Evolutionary conservation across 306 rosid species (phyloP).

Genomic region (Quercus rubra): DNA sequence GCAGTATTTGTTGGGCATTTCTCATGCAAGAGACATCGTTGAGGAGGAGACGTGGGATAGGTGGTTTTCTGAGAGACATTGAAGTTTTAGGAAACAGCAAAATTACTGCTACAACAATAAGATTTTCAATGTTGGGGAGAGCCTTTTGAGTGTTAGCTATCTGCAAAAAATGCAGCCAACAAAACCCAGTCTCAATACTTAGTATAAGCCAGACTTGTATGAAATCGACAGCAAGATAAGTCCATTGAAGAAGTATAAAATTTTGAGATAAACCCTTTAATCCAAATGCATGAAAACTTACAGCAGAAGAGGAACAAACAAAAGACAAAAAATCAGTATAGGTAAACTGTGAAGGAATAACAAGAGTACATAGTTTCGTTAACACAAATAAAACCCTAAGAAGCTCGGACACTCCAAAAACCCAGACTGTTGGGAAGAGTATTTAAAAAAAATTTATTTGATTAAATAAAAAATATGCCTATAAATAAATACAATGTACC

Average conservation of each 20-base stretch:
- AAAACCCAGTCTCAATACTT: not conserved
- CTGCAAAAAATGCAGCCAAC: not conserved
- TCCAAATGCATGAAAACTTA: not conserved
- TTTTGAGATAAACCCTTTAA: not conserved
- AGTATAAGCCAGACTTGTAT: not conserved
- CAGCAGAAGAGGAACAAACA: not conserved
- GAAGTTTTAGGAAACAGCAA: not conserved
- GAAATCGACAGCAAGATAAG: not conserved
- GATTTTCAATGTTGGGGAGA: not conserved
- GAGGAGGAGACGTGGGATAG: conserved; percentile 72
- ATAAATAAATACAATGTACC: no score
- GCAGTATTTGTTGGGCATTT: conserved; percentile 78
- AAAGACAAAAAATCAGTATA: not conserved
- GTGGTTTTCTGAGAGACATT: conserved; percentile 56
- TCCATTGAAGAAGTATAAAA: not conserved
- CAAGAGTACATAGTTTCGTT: not conserved
- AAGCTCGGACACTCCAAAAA: no score
- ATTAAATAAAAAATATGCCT: no score
- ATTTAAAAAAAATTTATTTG: no score
- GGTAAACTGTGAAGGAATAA: not conserved
- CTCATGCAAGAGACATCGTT: conserved; percentile 86
- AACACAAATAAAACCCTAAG: no score
- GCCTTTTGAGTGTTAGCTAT: not conserved
- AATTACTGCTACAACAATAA: not conserved
- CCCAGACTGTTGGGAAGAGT: no score